Evolutionary conservation across 2,329 filamentous ascomycete species (phyloP).

Genomic region (Aspergillus uvarum): DNA sequence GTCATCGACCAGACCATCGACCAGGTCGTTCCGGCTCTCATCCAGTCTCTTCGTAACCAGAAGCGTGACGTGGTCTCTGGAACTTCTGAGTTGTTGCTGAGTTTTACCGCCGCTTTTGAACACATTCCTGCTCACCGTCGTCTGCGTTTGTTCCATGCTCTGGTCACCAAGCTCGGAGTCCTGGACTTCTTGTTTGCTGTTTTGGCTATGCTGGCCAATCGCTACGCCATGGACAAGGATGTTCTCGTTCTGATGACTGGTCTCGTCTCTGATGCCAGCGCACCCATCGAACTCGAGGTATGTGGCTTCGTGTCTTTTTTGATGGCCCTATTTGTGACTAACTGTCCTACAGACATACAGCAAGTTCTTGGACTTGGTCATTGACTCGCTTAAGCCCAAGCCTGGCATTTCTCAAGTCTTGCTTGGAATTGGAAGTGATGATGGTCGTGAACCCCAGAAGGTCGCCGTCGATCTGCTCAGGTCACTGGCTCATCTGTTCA

Average conservation of each 20-base stretch:
- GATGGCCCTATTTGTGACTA: constrained; percentile 8
- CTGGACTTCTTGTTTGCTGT: constrained; percentile 87
- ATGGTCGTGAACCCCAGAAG: constrained; percentile 49
- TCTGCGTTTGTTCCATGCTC: constrained; percentile 76
- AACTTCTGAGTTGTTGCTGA: constrained; percentile 85
- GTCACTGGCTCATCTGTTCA: constrained; percentile 40
- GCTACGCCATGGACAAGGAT: constrained; percentile 74
- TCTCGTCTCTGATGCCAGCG: constrained; percentile 69
- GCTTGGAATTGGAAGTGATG: constrained; percentile 58
- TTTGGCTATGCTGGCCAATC: constrained; percentile 84
- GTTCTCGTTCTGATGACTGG: constrained; percentile 74
- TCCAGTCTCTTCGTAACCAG: constrained; percentile 75
- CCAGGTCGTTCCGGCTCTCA: constrained; percentile 87
- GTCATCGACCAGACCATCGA: constrained; percentile 94
- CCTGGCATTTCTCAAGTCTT: constrained; percentile 71
- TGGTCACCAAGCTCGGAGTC: constrained; percentile 80
- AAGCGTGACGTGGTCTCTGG: constrained; percentile 77
- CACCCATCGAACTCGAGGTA: constrained; percentile 67
- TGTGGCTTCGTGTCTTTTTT: constrained; percentile 6
- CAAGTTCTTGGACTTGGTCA: constrained; percentile 72
- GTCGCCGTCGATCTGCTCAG: constrained; percentile 45
- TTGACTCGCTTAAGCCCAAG: constrained; percentile 73
- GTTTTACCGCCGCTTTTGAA: constrained; percentile 94
- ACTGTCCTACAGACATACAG: constrained; percentile 62
- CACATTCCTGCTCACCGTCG: constrained; percentile 88